Percentiles rank a stretch among this genome's conserved stretches.
These are phyloP conservation scores for Russula sp. DNA, from an alignment of 768 basidiomycete species.

Conservation along the genomic window DNA sequence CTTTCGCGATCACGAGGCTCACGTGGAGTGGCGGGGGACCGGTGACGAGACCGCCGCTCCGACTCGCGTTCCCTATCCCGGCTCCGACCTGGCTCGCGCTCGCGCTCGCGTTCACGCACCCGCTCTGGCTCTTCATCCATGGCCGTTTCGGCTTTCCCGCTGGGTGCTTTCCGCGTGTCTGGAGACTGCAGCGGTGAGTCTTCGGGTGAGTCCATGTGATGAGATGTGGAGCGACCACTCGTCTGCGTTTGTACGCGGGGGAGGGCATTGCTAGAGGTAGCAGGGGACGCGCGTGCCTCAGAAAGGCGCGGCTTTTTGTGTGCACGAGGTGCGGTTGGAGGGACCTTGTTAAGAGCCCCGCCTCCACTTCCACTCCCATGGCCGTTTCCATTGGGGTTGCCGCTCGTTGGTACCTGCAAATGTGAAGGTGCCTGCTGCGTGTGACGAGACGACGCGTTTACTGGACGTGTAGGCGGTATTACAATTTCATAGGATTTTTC, in stretches of 20 bases:
- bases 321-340: conserved; percentile 77
- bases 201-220: conserved; percentile 28
- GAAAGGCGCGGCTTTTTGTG: conserved; percentile 77
- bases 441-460: conserved; percentile 43
- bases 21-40: conserved; percentile 17
- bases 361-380: conserved; percentile 28
- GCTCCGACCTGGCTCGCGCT: conserved; percentile 38
- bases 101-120: conserved; percentile 36
- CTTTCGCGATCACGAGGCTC: conserved; percentile 30
- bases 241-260: conserved; percentile 28
- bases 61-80: conserved; percentile 38
- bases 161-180: conserved; percentile 25
- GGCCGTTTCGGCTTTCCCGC: conserved; percentile 47
- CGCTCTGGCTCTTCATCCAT: conserved; percentile 50
- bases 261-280: conserved; percentile 24
- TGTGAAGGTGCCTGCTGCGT: conserved; percentile 40
- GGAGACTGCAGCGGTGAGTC: conserved; percentile 30
- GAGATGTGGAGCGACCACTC: conserved; percentile 24
- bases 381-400: conserved; percentile 35
- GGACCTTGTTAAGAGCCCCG: conserved; percentile 44
- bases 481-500: conserved; percentile 74
- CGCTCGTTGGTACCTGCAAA: conserved; percentile 32
- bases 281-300: conserved; percentile 39
- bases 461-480: conserved; percentile 43
- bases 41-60: conserved; percentile 22